These are phyloP conservation scores for Penicillium crystallinum DNA, from an alignment of 495 filamentous ascomycete genomes.

Conservation along the genomic window DNA sequence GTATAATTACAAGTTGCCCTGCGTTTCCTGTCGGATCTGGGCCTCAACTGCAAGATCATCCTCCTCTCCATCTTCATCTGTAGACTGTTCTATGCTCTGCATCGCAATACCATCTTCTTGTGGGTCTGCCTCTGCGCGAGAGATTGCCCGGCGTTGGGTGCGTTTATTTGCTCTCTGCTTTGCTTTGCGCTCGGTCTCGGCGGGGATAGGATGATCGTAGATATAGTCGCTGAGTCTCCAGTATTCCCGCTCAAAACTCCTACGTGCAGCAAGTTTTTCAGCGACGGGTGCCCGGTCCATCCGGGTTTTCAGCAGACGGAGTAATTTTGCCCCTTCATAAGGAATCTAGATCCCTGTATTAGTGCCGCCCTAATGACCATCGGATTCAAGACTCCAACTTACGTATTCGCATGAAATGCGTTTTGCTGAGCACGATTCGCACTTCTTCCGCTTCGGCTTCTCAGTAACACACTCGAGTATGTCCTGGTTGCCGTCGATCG, in stretches of 20 bases:
- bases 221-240: not conserved
- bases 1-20: not conserved
- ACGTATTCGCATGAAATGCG: not conserved
- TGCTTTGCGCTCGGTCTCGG: not conserved
- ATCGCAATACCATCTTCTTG: no score
- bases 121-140: not conserved
- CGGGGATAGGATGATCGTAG: not conserved
- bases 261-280: not conserved
- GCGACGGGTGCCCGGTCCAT: not conserved
- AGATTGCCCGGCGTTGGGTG: not conserved
- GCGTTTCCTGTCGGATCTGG: not conserved
- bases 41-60: not conserved
- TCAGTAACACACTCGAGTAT: not conserved
- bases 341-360: not conserved
- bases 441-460: not conserved
- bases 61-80: not conserved
- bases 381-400: not conserved
- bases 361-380: not conserved
- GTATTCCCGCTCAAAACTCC: not conserved
- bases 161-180: not conserved
- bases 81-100: no score
- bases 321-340: not conserved
- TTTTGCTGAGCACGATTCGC: not conserved
- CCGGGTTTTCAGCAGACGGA: not conserved
- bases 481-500: not conserved